Evolutionary conservation across 768 basidiomycete species (phyloP).

Genomic region (Mycena vulgaris): DNA sequence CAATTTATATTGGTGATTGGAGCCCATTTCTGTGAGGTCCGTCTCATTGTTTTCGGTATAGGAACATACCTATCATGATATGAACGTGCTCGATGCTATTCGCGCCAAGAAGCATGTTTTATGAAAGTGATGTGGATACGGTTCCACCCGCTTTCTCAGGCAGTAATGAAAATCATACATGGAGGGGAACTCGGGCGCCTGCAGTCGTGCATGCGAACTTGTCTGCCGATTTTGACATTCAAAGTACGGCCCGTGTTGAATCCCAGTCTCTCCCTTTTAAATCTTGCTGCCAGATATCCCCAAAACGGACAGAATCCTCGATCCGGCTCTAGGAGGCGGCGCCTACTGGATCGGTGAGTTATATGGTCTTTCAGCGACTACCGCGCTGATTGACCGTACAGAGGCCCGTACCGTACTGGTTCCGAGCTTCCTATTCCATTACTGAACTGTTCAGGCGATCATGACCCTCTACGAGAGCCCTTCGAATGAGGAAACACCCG

Average conservation of each 20-base stretch:
- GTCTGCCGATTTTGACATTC: constrained; percentile 76
- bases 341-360: constrained; percentile 87
- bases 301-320: constrained; percentile 80
- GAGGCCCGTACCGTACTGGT: constrained; percentile 88
- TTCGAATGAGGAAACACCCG: constrained; percentile 74
- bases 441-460: constrained; percentile 67
- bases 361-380: neutral
- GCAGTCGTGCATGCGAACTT: constrained; percentile 82
- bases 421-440: neutral
- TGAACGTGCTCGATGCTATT: constrained; percentile 82
- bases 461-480: constrained; percentile 86
- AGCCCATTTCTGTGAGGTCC: neutral
- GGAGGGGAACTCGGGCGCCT: constrained; percentile 77
- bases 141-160: constrained; percentile 79
- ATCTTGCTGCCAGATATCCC: constrained; percentile 66
- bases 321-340: constrained; percentile 87
- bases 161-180: constrained; percentile 76
- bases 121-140: constrained; percentile 96
- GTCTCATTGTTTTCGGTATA: constrained; percentile 39
- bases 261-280: neutral
- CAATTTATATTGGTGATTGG: constrained; percentile 77
- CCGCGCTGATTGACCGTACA: constrained; percentile 46
- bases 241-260: constrained; percentile 61
- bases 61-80: constrained; percentile 90
- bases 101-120: constrained; percentile 87